These are phyloP conservation scores for Pavlovales sp. DNA, from an alignment of 208 protist genomes.

Conservation along the genomic window DNA sequence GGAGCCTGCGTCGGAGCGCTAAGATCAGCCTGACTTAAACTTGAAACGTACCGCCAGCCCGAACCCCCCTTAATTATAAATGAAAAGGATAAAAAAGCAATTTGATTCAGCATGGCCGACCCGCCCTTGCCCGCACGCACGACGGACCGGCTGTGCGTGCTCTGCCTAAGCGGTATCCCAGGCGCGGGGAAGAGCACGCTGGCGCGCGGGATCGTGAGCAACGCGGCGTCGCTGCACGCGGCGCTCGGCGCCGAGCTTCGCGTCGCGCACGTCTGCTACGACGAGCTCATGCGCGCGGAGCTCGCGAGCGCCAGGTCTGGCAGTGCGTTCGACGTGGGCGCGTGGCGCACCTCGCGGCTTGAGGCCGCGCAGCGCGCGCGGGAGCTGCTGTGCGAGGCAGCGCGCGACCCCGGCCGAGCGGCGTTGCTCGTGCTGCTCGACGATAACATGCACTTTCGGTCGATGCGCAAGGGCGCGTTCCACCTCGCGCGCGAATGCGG, in stretches of 20 bases:
- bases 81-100: no score
- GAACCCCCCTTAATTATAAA: no score
- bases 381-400: not conserved
- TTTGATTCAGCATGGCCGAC: no score
- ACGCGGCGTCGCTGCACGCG: not conserved
- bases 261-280: not conserved
- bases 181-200: conserved; percentile 16
- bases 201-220: not conserved
- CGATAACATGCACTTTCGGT: conserved; percentile 12
- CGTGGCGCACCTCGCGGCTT: not conserved
- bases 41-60: no score
- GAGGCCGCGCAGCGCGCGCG: not conserved
- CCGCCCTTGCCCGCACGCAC: no score
- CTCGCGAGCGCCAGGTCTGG: not conserved
- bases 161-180: not conserved
- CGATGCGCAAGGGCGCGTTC: not conserved
- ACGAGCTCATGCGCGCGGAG: not conserved
- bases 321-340: not conserved
- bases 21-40: no score
- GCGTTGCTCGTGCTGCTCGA: not conserved
- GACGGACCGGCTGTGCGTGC: no score
- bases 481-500: not conserved
- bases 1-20: no score
- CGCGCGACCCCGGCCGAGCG: not conserved
- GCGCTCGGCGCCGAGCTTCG: not conserved